Evolutionary conservation across 2,329 filamentous ascomycete genomes (phyloP), one percentile per base, ranked within the genome.

Genomic region (Fonsecaea erecta): DNA sequence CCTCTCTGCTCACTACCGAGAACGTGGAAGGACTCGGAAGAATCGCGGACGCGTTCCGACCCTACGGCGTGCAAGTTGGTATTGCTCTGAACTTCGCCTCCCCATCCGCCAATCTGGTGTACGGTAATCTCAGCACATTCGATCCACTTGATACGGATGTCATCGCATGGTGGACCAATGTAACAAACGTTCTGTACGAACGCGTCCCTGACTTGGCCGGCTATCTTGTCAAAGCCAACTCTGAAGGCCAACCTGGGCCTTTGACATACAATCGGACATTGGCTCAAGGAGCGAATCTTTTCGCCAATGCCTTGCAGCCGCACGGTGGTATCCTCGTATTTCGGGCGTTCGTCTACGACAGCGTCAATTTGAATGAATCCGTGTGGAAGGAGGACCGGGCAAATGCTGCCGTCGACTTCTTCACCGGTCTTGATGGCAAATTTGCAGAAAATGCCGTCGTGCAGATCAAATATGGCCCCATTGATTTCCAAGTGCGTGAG

Each of bases 401-500:
- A 1, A 90, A 90, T 61, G 89, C 88, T 0, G 88, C 87, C 0
- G 86, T 90, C 0, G 80, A 91, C 0, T 90, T 85, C 75, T 91
- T 91, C 74, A 79, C 85, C 16, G 80, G 81, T 0, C 81, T 91
- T 0, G 89, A 91, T 71, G 84, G 82, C 4, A 74, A 87, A 65
- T 91, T 91, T 63, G 86, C 88, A 24, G 85, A 88, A 52, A 91
- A 91, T 53, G 88, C 91, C 0, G 81, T 91, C 0, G 81, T 91
- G 1, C 89, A 92, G 73, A 87, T 91, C 75, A 92, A 91, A 75
- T 90, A 88, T 67, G 89, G 89, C 0, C 88, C 89, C 0, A 91
- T 91, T 65, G 89, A 91, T 72, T 91, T 91, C 75, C 89, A 91
- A 71, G 86, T 90, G 11, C 84, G 89, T 37, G 89, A 91, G 73